Percentiles rank a stretch among this genome's conserved stretches.
Evolutionary conservation across 2,329 filamentous ascomycete genomes (phyloP).

Genomic region (Alternaria sp.): DNA sequence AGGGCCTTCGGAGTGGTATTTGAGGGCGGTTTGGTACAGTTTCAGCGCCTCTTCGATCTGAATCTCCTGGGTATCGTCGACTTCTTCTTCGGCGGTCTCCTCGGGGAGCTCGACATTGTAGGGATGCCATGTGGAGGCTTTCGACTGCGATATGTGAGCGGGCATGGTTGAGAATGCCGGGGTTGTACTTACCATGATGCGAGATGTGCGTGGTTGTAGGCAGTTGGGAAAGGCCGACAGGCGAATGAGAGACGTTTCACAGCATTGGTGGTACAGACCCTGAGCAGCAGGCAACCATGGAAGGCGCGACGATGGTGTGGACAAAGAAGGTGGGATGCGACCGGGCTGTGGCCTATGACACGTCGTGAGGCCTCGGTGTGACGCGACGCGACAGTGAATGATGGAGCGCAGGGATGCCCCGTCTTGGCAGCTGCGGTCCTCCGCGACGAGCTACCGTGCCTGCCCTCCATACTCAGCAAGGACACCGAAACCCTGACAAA

Average conservation of each 20-base stretch:
- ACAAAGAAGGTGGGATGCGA: background rate
- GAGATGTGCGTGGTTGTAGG: conserved; percentile 5
- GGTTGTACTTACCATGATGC: conserved; percentile 30
- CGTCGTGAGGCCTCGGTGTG: conserved; percentile 3
- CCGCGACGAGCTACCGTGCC: conserved; percentile 23
- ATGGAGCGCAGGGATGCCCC: conserved; percentile 7
- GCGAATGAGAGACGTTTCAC: conserved; percentile 4
- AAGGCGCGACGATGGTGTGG: background rate
- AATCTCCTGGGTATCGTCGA: conserved; percentile 94
- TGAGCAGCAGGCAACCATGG: conserved; percentile 12
- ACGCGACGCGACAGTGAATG: conserved; percentile 23
- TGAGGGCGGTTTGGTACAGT: conserved; percentile 88
- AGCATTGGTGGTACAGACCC: conserved; percentile 12
- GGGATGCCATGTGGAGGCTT: conserved; percentile 69
- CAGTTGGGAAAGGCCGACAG: conserved; percentile 6
- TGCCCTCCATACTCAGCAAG: conserved; percentile 22
- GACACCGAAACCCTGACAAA: conserved; percentile 21
- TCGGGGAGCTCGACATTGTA: conserved; percentile 95
- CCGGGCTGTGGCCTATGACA: background rate
- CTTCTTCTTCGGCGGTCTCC: conserved; percentile 83
- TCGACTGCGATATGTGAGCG: conserved; percentile 36
- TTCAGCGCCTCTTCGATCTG: conserved; percentile 98
- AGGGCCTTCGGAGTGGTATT: conserved; percentile 87
- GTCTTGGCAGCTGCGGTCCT: conserved; percentile 23
- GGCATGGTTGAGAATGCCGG: background rate